A percentile compares a stretch with the other conserved stretches of the same genome.
Evolutionary conservation across 805 yeast species (phyloP).

Genomic region (Ogataea henricii): DNA sequence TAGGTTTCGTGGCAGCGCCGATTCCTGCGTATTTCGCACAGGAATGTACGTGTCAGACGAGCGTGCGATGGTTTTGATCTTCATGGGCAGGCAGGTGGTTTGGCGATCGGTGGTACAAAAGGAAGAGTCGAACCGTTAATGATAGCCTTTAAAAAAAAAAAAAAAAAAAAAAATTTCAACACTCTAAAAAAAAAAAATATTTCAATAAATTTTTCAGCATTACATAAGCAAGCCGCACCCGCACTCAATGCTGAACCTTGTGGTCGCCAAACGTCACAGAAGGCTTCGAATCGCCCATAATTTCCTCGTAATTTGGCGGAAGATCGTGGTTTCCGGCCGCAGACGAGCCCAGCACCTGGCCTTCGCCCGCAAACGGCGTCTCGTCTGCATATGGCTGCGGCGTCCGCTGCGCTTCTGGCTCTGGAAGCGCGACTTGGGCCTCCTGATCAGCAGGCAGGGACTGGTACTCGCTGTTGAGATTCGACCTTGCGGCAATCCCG

Average conservation of each 20-base stretch:
- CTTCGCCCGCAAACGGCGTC: neutral
- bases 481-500: slow-evolving; percentile 20
- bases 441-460: slow-evolving; percentile 6
- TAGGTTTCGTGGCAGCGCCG: slow-evolving; percentile 82
- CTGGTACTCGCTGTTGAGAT: slow-evolving; percentile 8
- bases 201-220: neutral
- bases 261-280: slow-evolving; percentile 25
- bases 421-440: slow-evolving; percentile 7
- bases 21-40: slow-evolving; percentile 84
- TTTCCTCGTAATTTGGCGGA: slow-evolving; percentile 28
- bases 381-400: neutral
- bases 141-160: slow-evolving; percentile 3
- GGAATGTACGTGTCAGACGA: slow-evolving; percentile 93
- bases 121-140: too few species aligned
- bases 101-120: neutral
- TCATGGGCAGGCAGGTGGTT: slow-evolving; percentile 44
- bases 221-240: slow-evolving; percentile 3
- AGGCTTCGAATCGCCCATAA: slow-evolving; percentile 10
- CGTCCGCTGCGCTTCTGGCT: neutral
- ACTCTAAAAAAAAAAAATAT: neutral
- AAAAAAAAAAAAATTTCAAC: slow-evolving; percentile 6
- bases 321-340: slow-evolving; percentile 3
- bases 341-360: slow-evolving; percentile 9
- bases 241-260: slow-evolving; percentile 21
- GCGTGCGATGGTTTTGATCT: slow-evolving; percentile 84